Conservation (phyloP, 495 filamentous ascomycete species). For the Neurospora sp. region DNA sequence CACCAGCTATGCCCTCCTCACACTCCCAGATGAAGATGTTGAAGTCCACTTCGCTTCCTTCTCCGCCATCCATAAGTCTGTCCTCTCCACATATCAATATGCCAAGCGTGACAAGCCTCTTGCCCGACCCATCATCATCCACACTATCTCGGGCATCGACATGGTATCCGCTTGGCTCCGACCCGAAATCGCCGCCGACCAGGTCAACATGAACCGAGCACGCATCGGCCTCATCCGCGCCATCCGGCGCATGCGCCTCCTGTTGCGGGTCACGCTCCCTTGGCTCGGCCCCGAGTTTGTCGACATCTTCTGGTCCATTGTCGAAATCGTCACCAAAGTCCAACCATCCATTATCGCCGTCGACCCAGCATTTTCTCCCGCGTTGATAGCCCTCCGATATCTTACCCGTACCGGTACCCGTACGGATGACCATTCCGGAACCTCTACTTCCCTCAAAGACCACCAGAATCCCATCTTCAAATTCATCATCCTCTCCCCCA, state of each 20-base stretch:
- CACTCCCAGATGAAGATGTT: conserved; percentile 22
- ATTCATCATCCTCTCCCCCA: conserved; percentile 31
- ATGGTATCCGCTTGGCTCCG: conserved; percentile 29
- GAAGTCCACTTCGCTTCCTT: conserved; percentile 47
- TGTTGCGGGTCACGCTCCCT: conserved; percentile 13
- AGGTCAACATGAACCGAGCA: not conserved
- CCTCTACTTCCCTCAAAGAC: no score
- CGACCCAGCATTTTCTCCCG: conserved; percentile 42
- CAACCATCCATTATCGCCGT: conserved; percentile 36
- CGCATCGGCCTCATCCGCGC: conserved; percentile 18
- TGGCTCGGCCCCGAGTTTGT: conserved; percentile 43
- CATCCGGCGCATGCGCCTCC: conserved; percentile 21
- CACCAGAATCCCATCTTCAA: conserved; percentile 5
- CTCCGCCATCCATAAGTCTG: conserved; percentile 20
- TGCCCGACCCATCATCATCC: conserved; percentile 16
- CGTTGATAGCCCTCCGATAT: conserved; percentile 35
- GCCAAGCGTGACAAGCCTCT: conserved; percentile 19
- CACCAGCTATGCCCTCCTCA: conserved; percentile 39
- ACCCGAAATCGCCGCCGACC: conserved; percentile 7
- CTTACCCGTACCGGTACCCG: not conserved
- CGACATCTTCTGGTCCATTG: conserved; percentile 32
- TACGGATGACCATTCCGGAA: no score
- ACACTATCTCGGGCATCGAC: conserved; percentile 35
- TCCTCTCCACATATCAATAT: conserved; percentile 9
- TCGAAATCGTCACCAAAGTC: conserved; percentile 32